Conservation (phyloP, 108 stramenopile genomes). For the Parietichytrium sp. region DNA sequence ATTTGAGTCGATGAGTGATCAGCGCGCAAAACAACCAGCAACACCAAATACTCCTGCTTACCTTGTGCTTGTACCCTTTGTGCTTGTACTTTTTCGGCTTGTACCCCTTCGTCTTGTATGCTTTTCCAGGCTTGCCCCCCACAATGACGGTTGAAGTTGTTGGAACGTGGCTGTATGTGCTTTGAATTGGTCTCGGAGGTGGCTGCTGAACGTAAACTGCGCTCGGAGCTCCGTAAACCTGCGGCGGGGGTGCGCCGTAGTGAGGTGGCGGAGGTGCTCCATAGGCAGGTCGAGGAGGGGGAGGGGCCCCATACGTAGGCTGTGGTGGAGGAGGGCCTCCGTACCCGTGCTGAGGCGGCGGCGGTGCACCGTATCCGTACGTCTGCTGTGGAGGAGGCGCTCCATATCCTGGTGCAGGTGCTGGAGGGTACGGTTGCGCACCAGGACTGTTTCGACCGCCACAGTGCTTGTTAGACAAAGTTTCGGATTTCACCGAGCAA, state of each 20-base stretch:
- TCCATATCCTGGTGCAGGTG: background rate
- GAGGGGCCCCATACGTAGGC: background rate
- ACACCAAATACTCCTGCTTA: background rate
- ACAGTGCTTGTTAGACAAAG: no score
- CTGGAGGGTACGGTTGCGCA: background rate
- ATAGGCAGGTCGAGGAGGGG: background rate
- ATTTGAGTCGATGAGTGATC: no score
- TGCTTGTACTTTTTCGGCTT: constrained; percentile 30
- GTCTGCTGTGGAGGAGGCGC: background rate
- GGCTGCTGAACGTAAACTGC: no score
- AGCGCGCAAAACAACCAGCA: no score
- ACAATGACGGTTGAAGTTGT: no score
- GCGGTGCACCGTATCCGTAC: constrained; percentile 11
- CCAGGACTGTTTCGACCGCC: no score
- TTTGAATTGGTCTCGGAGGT: no score
- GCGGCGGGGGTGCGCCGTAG: no score
- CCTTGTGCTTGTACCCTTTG: constrained; percentile 31
- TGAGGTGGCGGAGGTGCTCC: background rate
- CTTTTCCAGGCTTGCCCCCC: no score
- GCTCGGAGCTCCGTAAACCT: no score
- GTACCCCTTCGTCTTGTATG: background rate
- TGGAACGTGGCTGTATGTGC: no score
- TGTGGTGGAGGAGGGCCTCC: constrained; percentile 4
- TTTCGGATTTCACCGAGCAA: no score
- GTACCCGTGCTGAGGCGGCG: background rate